A percentile compares a stretch with the other conserved stretches of the same genome.
phyloP scores from a whole-genome alignment of 257 asterid species.

The Primulina tabacum region DNA sequence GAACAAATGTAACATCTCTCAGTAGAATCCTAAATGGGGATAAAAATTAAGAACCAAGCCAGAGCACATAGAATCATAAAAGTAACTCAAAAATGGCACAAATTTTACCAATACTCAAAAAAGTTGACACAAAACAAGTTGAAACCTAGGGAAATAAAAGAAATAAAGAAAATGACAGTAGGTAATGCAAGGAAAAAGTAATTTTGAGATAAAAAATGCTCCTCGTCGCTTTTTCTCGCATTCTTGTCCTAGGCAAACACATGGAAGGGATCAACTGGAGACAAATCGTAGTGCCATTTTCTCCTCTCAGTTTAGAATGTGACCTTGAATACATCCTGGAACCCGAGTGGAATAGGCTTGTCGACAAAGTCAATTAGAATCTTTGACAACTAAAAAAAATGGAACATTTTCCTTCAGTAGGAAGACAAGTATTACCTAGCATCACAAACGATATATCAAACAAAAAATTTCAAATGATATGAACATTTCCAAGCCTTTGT shows the following conservation, averaged over 20 bases:
- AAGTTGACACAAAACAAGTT: constrained; percentile 1
- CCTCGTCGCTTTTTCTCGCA: too few relatives aligned
- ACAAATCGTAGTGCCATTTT: not conserved
- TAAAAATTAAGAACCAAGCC: constrained; percentile 10
- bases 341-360: not conserved
- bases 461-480: not conserved
- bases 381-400: not conserved
- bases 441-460: not conserved
- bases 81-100: too few relatives aligned
- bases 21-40: constrained; percentile 3
- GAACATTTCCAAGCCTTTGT: not conserved
- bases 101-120: not conserved
- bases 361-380: not conserved
- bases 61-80: not conserved
- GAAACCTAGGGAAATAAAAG: constrained; percentile 1
- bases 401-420: not conserved
- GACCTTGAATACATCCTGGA: not conserved
- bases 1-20: not conserved
- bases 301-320: not conserved
- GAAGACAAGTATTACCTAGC: constrained; percentile 8
- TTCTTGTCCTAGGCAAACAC: too few relatives aligned
- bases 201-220: too few relatives aligned
- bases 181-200: not conserved
- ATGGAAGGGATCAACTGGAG: not conserved
- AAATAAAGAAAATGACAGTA: not conserved